These are phyloP conservation scores for Leccinellum albellum DNA, from an alignment of 768 basidiomycete genomes.

Conservation along the genomic window DNA sequence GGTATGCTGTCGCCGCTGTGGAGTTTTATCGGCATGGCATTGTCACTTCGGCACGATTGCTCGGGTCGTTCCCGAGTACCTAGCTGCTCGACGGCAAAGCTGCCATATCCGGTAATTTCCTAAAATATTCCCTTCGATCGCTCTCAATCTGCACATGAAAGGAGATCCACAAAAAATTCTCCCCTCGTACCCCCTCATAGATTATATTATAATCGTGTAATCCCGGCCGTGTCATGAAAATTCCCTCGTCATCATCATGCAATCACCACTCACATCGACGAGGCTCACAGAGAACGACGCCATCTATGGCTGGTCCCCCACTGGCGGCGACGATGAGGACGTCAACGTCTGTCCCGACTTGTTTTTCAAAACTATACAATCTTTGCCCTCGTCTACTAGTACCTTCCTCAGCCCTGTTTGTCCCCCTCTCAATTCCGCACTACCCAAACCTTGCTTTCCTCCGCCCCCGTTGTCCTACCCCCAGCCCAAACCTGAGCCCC, in stretches of 20 bases:
- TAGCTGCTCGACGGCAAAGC: conserved; percentile 6
- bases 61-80: neutral
- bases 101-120: conserved; percentile 5
- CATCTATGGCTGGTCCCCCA: conserved; percentile 29
- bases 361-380: conserved; percentile 3
- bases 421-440: conserved; percentile 13
- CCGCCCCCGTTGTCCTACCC: neutral
- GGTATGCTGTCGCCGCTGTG: conserved; percentile 1
- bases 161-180: neutral
- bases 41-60: neutral
- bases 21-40: neutral
- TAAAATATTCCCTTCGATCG: neutral
- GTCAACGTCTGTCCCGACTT: conserved; percentile 21
- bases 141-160: neutral
- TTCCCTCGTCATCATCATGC: neutral
- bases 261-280: neutral
- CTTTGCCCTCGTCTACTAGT: neutral
- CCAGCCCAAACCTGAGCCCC: neutral
- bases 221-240: neutral
- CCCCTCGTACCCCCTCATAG: neutral
- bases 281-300: conserved; percentile 13
- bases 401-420: conserved; percentile 8
- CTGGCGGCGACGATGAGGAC: conserved; percentile 27
- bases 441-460: neutral
- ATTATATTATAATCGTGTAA: neutral